Base-by-base conservation (phyloP, 2,329 filamentous ascomycete genomes). In the Talaromyces sp. region DNA sequence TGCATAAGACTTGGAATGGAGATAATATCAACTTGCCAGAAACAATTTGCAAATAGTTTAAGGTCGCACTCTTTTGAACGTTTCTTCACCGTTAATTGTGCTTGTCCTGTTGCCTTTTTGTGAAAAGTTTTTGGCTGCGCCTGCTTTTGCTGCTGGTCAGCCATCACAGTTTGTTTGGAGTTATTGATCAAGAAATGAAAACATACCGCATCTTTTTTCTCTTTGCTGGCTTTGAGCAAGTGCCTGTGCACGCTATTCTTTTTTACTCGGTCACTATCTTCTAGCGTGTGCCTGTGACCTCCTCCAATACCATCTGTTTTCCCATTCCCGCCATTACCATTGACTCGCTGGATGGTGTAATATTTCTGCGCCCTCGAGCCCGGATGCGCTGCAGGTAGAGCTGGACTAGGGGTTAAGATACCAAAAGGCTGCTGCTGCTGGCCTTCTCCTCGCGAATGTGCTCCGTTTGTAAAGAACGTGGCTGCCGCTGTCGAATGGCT, bases 1-100 rank as follows among this genome's bases (percentile, higher is more conserved):
- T 32, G 58, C 35, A 58, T 58, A 66, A 64, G 64, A 54, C 49
- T 32, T 54, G 26, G 49, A 57, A 26, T 19, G 5, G n/a, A 24
- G n/a, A 24, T 27, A 9, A 27, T 38, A 55, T 54, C 51, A 24
- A 75, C 80, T 68, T 78, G 91, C 89, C 91, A 96, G 73, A 92
- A 95, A 71, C 89, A 93, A 67, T 88, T 89, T 29, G 90, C 90
- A 71, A 89, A 96, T 1, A 96, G 79, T 73, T 91, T 93, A 55
- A 96, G 74, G 8, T 88, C 84, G 63, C 84, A 79, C 6, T 91
- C 88, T 62, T 84, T 84, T n/a, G 83, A 80, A 68, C 91, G 91
- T 58, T 83, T 86, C 69, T 86, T 85, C 8, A 84, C 87, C 2
- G 91, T 96, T 52, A 80, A 75, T 55, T 86, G 80, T 24, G 91